Base-by-base conservation (phyloP, 495 filamentous ascomycete genomes). In the Patellaria atrata region DNA sequence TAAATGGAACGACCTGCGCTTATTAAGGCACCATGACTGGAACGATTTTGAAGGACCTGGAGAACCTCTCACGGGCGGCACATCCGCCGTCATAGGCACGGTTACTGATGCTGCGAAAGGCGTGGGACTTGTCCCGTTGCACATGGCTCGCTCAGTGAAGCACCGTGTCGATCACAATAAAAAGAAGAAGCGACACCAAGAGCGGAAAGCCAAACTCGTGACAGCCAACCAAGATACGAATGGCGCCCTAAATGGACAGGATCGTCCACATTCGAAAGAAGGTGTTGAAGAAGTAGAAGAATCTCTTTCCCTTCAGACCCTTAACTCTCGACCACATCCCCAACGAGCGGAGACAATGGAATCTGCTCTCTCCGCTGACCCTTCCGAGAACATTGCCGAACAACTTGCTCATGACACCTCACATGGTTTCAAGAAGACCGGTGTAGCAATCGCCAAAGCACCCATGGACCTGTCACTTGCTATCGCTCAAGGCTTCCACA, bases 41-140 rank as follows among this genome's bases (percentile, higher is more conserved):
- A 82, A 82, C 39, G 79, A 82, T 45, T 83, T 81, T 40, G 75
- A 78, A 35, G 79, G 79, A 0, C 77, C 79, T 0, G 79, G 77
- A 0, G 79, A 83, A 47, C 79, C 79, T 1, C 43, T 84, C 20
- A 78, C 77, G 2, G 79, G 79, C 4, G 55, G 60, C 1, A 65
- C 69, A 5, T 64, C 65, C 1, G 75, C 73, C 3, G 36, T 81
- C 3, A 51, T 69, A 16, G 55, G 62, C 4, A 65, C 65, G 3
- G 46, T 75, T 0, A 63, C 64, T 0, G 64, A 66, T 22, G 58
- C 70, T 9, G 65, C 68, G 14, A 56, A 61, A 25, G 76, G 76
- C 4, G 50, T 79, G 22, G 72, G 70, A 4, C 57, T 65, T 11
- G 59, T 77, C 18, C 75, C 75, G 1, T 61, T 72, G 5, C 55